Base-by-base conservation (phyloP, 2,329 filamentous ascomycete species). In the Epichloe aotearoae region DNA sequence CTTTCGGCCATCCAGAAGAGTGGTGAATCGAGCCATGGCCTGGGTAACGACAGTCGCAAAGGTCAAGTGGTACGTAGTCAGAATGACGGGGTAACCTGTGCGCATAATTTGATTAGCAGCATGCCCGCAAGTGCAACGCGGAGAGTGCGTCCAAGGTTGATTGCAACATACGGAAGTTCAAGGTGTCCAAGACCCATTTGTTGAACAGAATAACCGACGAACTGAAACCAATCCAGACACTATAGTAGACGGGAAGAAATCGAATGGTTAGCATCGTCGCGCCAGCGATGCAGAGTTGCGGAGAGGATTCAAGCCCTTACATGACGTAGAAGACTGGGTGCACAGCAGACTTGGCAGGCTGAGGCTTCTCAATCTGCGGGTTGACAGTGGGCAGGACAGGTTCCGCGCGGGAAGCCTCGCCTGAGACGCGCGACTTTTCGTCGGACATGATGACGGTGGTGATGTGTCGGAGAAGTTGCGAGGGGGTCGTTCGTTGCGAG, bases 171-270 rank as follows among this genome's bases (percentile, higher is more conserved):
- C 69, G 79, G 75, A 96, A 96, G 56, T 87, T 78, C 56, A 84
- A 77, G 39, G 84, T 90, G 62, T 91, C 83, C 55, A 97, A 79
- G 62, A 98, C 88, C 82, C 88, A 95, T 80, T 98, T 98, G 83
- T 98, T 97, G 84, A 96, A 97, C 55, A 98, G 76, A 67, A 98
- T 98, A 65, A 97, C 89, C 61, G 85, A 88, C 42, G 89, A 95
- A 64, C 88, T 95, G 67, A 96, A 77, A 53, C 83, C 74, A 65
- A 98, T 97, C 93, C 93, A 98, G 59, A 83, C 76, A 61, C 90
- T 95, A 68, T 41, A 49, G 33, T n/a, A 33, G 34, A 38, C 15
- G n/a, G 15, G 15, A 19, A 45, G n/a, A 33, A 15, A n/a, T 38
- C 14, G 42, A 17, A 14, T 6, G 14, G 14, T 49, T 40, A 38